Percentiles rank a stretch among this genome's conserved stretches.
These are phyloP conservation scores for Aspergillus calidoustus DNA, from an alignment of 2,329 filamentous ascomycete genomes.

Conservation along the genomic window DNA sequence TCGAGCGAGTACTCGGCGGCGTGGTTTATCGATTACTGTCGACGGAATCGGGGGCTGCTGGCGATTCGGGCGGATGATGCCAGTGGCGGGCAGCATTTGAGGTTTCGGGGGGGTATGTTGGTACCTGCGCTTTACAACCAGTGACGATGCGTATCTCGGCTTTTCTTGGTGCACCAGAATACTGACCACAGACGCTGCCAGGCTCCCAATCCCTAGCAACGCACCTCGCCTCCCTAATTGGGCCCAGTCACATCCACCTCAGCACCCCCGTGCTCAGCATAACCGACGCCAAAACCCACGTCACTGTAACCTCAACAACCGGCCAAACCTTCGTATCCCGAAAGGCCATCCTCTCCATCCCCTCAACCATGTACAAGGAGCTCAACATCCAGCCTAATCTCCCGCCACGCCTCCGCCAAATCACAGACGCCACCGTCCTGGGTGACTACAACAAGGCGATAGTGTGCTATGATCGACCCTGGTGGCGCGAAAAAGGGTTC, in stretches of 20 bases:
- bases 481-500: conserved; percentile 34
- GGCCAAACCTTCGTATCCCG: conserved; percentile 8
- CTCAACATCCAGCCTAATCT: conserved; percentile 53
- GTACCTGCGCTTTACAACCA: background rate
- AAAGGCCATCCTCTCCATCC: conserved; percentile 55
- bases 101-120: conserved; percentile 29
- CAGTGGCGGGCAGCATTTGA: conserved; percentile 41
- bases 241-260: conserved; percentile 6
- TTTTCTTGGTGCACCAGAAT: too few relatives aligned
- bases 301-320: conserved; percentile 11
- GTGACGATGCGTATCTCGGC: too few relatives aligned
- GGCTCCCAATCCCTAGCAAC: conserved; percentile 17
- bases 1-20: conserved; percentile 43
- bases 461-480: conserved; percentile 50
- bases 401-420: conserved; percentile 31
- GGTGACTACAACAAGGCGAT: conserved; percentile 46
- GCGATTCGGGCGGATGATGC: conserved; percentile 43
- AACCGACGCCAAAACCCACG: background rate
- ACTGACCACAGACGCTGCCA: background rate
- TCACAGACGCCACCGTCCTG: conserved; percentile 36
- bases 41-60: conserved; percentile 39
- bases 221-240: conserved; percentile 4
- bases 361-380: conserved; percentile 53
- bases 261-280: background rate
- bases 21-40: conserved; percentile 47